phyloP scores from a whole-genome alignment of 768 basidiomycete species.

The Xerocomellus intermedius region DNA sequence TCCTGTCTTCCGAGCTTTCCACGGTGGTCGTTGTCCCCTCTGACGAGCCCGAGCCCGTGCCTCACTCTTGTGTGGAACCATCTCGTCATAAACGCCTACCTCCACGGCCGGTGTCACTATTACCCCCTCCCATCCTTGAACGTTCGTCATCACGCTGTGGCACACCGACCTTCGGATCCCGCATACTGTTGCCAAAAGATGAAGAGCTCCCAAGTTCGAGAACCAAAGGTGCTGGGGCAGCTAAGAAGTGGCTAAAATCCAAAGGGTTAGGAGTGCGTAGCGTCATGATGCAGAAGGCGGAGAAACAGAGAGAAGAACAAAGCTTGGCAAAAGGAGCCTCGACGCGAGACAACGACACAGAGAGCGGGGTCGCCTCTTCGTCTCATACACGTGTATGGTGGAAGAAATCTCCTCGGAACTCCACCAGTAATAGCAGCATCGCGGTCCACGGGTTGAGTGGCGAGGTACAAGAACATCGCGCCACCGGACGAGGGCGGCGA shows the following conservation, averaged over 20 bases:
- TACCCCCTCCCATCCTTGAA: constrained; percentile 35
- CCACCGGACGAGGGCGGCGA: constrained; percentile 6
- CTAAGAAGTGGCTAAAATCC: constrained; percentile 31
- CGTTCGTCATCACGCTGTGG: constrained; percentile 53
- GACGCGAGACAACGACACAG: constrained; percentile 1
- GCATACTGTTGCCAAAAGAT: constrained; percentile 29
- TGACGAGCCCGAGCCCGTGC: constrained; percentile 7
- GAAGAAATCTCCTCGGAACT: constrained; percentile 23
- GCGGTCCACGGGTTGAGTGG: constrained; percentile 12
- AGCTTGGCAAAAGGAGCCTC: neutral
- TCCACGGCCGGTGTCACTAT: constrained; percentile 7
- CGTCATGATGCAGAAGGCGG: constrained; percentile 21
- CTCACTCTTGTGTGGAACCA: neutral
- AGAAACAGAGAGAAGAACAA: constrained; percentile 22
- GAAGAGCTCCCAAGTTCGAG: constrained; percentile 23
- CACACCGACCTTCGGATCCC: constrained; percentile 63
- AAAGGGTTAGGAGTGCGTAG: constrained; percentile 29
- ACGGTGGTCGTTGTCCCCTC: constrained; percentile 9
- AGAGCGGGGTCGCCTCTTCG: constrained; percentile 6
- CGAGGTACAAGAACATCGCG: neutral
- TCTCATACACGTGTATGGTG: constrained; percentile 30
- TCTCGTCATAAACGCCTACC: constrained; percentile 10
- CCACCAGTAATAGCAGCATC: constrained; percentile 9
- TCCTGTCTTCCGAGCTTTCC: constrained; percentile 18
- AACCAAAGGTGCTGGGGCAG: constrained; percentile 12